Evolutionary conservation across 495 filamentous ascomycete species (phyloP).

Genomic region (Parathielavia hyrcaniae): DNA sequence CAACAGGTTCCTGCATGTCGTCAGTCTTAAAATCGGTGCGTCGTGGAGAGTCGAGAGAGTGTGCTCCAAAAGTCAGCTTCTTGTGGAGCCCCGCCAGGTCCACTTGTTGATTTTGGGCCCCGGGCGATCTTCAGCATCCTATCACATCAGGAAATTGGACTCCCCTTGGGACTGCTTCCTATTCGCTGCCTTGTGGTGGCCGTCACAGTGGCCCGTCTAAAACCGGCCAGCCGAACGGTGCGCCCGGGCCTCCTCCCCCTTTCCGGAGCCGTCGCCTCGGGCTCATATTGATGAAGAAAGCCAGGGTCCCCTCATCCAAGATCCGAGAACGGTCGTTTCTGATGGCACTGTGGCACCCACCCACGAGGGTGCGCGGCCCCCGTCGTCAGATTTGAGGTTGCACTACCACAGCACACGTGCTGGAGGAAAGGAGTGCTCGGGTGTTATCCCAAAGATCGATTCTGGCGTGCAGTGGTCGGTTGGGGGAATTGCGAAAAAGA

Average conservation of each 20-base stretch:
- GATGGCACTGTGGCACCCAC: no score
- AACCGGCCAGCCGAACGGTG: slow-evolving; percentile 22
- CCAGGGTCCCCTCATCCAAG: neutral
- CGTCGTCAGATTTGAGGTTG: neutral
- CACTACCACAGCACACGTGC: neutral
- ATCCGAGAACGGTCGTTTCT: slow-evolving; percentile 3
- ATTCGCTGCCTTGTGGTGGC: slow-evolving; percentile 22
- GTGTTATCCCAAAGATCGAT: no score
- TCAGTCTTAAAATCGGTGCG: neutral
- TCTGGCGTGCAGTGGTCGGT: no score
- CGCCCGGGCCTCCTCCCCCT: slow-evolving; percentile 16
- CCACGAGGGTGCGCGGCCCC: neutral
- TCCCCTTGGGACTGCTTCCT: slow-evolving; percentile 21
- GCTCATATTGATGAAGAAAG: neutral
- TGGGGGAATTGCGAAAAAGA: no score
- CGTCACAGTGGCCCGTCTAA: slow-evolving; percentile 26
- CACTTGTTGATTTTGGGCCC: neutral
- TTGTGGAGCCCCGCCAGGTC: slow-evolving; percentile 3
- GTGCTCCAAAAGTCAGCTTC: neutral
- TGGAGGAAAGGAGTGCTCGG: no score
- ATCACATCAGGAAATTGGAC: slow-evolving; percentile 35
- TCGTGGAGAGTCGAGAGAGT: neutral
- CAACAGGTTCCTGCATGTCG: neutral
- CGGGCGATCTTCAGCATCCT: slow-evolving; percentile 28
- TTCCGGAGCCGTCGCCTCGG: slow-evolving; percentile 14